phyloP scores from a whole-genome alignment of 176 grass and related monocot species.

The Musa troglodytarum region DNA sequence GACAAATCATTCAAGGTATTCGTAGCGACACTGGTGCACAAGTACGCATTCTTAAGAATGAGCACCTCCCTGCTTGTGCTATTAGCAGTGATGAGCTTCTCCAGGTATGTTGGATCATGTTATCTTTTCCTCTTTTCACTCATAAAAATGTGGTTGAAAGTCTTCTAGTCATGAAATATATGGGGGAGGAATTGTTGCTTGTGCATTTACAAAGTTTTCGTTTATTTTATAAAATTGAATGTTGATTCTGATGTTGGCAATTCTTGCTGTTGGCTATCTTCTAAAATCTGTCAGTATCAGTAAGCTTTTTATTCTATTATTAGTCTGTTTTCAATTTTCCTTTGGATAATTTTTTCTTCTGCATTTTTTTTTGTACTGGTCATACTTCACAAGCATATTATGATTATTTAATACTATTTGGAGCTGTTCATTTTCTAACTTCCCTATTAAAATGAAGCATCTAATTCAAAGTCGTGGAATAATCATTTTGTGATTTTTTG shows the following conservation, averaged over 20 bases:
- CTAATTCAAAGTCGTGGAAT: no score
- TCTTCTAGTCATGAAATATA: background rate
- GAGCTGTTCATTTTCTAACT: background rate
- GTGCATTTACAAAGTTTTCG: background rate
- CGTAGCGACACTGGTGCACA: constrained; percentile 77
- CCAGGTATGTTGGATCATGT: constrained; percentile 33
- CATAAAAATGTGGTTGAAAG: background rate
- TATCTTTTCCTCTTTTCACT: background rate
- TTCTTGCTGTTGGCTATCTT: background rate
- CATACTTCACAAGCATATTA: background rate
- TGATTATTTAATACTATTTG: background rate
- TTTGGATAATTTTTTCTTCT: background rate
- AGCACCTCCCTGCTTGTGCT: constrained; percentile 83
- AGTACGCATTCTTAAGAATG: constrained; percentile 79
- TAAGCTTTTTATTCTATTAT: background rate
- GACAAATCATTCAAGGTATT: constrained; percentile 79
- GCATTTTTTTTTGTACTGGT: background rate
- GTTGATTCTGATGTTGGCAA: background rate
- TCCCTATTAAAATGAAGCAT: no score
- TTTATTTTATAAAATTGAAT: background rate
- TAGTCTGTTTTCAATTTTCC: background rate
- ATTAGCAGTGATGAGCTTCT: constrained; percentile 79
- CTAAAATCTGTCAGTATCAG: background rate
- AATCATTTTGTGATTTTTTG: no score
- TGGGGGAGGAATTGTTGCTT: background rate